Conservation (phyloP, 192 early-diverging fungal species). For the Physocladia obscura region DNA sequence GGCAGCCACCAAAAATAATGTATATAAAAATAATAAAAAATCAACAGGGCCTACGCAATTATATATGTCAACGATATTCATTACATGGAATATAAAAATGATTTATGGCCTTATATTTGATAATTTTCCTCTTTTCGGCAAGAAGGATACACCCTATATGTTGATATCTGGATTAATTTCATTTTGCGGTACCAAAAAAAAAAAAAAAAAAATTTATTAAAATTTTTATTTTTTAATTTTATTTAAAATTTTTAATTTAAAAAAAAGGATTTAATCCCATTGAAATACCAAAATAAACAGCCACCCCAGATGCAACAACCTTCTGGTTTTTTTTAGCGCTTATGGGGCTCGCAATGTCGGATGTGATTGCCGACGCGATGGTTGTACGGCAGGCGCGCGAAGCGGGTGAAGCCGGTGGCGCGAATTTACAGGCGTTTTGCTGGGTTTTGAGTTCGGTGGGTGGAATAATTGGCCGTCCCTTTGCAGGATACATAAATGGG, state of each 20-base stretch:
- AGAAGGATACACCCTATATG: slow-evolving; percentile 28
- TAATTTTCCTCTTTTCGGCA: slow-evolving; percentile 30
- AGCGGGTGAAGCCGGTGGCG: slow-evolving; percentile 25
- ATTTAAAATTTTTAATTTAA: too few species aligned
- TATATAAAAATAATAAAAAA: neutral
- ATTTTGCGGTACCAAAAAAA: neutral
- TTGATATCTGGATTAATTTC: slow-evolving; percentile 17
- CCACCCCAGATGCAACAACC: slow-evolving; percentile 17
- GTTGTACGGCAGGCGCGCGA: slow-evolving; percentile 21
- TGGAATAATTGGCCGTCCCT: slow-evolving; percentile 23
- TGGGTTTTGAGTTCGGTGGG: slow-evolving; percentile 26
- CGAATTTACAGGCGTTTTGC: slow-evolving; percentile 27
- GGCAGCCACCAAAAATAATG: neutral
- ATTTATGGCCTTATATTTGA: slow-evolving; percentile 27
- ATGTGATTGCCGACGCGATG: slow-evolving; percentile 35
- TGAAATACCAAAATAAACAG: neutral
- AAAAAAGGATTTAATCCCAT: slow-evolving; percentile 14
- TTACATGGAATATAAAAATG: slow-evolving; percentile 37
- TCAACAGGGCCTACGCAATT: slow-evolving; percentile 13
- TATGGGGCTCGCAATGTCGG: slow-evolving; percentile 36
- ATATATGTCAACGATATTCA: slow-evolving; percentile 29
- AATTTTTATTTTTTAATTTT: too few species aligned
- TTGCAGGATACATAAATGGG: slow-evolving; percentile 28
- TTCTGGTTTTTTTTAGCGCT: slow-evolving; percentile 28
- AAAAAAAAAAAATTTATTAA: neutral